These are phyloP conservation scores for Prunus campanulata DNA, from an alignment of 306 rosid genomes.

Conservation along the genomic window DNA sequence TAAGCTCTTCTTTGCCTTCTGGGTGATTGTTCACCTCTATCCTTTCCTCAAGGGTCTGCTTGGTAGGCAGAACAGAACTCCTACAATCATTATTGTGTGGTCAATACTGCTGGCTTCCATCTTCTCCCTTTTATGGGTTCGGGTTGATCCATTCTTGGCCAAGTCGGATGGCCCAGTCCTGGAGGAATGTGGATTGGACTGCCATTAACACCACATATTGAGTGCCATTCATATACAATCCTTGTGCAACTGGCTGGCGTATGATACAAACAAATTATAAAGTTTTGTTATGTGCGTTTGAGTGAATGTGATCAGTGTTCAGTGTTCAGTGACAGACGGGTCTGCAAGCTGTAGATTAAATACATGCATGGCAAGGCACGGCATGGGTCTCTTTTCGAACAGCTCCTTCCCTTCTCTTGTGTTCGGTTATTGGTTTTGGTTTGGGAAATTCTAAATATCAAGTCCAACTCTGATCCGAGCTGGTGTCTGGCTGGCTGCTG, in stretches of 20 bases:
- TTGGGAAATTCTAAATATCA: too few species aligned
- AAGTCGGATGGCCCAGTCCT: slow-evolving; percentile 45
- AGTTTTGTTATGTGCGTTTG: too few species aligned
- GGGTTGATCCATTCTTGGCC: slow-evolving; percentile 61
- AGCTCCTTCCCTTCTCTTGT: too few species aligned
- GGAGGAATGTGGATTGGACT: slow-evolving; percentile 77
- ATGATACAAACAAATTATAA: slow-evolving; percentile 5
- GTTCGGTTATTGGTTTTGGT: neutral
- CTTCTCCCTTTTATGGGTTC: slow-evolving; percentile 67
- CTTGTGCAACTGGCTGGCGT: neutral
- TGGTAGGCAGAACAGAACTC: slow-evolving; percentile 61
- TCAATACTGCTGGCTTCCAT: slow-evolving; percentile 65
- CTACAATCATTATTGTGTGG: slow-evolving; percentile 77
- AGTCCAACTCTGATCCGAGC: neutral
- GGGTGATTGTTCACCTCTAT: slow-evolving; percentile 70
- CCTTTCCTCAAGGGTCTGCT: slow-evolving; percentile 66
- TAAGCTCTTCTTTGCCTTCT: slow-evolving; percentile 56
- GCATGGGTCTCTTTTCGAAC: too few species aligned
- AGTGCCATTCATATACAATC: neutral
- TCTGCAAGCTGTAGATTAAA: slow-evolving; percentile 28
- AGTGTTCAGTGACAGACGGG: neutral
- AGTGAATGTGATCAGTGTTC: neutral
- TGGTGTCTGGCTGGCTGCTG: neutral
- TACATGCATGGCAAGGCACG: neutral
- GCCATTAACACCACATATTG: slow-evolving; percentile 37